Conservation (phyloP, 225 moss, liverwort and hornwort genomes). For the Polytrichum formosum region DNA sequence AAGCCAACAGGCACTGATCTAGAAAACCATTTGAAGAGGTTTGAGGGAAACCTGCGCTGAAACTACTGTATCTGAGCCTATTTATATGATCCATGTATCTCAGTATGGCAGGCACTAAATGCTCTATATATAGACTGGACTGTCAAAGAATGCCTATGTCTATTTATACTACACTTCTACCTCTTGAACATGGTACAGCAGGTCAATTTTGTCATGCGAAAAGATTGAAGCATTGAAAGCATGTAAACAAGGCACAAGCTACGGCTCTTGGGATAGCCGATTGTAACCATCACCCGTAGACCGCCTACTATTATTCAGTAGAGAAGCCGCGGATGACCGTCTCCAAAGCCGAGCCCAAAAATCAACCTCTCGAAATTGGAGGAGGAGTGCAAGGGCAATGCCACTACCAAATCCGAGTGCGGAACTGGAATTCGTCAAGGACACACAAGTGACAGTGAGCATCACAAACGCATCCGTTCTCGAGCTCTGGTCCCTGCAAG, state of each 20-base stretch:
- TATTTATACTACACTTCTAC: no score
- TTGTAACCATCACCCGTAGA: slow-evolving; percentile 18
- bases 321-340: slow-evolving; percentile 14
- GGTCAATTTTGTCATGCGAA: no score
- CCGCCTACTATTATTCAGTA: slow-evolving; percentile 13
- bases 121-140: no score
- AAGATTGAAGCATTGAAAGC: no score
- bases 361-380: slow-evolving; percentile 40
- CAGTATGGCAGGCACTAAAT: no score
- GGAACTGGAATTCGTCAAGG: slow-evolving; percentile 56
- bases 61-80: no score
- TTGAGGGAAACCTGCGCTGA: no score
- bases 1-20: no score
- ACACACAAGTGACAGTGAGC: slow-evolving; percentile 58
- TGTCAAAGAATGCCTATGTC: no score
- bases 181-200: no score
- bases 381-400: slow-evolving; percentile 35
- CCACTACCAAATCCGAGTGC: slow-evolving; percentile 59
- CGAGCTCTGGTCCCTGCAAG: slow-evolving; percentile 67
- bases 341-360: slow-evolving; percentile 47
- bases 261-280: slow-evolving; percentile 8
- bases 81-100: no score
- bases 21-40: no score
- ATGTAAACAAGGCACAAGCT: not conserved
- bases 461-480: slow-evolving; percentile 68